Evolutionary conservation across 208 protist genomes (phyloP).

Genomic region (Blechomonas ayalai): DNA sequence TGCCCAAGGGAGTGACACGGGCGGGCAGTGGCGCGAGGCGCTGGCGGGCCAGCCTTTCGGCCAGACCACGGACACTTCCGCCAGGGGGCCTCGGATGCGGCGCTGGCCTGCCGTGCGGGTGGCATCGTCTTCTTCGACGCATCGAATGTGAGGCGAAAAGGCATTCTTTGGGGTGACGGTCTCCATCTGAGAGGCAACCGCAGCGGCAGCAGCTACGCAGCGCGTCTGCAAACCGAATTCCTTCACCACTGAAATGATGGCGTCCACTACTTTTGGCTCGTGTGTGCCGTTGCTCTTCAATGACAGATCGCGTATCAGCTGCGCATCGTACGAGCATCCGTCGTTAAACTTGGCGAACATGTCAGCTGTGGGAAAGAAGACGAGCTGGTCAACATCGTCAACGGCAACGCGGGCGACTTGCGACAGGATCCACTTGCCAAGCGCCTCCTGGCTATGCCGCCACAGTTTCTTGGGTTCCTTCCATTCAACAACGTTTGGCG

Average conservation of each 20-base stretch:
- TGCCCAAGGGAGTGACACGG: slow-evolving; percentile 61
- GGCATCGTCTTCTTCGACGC: slow-evolving; percentile 31
- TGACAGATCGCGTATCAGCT: slow-evolving; percentile 76
- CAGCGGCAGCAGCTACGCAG: slow-evolving; percentile 33
- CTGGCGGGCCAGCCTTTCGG: slow-evolving; percentile 14
- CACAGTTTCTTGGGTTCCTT: slow-evolving; percentile 75
- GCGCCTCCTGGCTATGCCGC: slow-evolving; percentile 77
- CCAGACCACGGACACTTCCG: slow-evolving; percentile 43
- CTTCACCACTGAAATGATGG: slow-evolving; percentile 24
- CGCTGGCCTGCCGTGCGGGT: slow-evolving; percentile 31
- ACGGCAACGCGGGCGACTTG: slow-evolving; percentile 53
- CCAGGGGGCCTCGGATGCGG: slow-evolving; percentile 46
- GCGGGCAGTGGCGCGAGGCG: slow-evolving; percentile 20
- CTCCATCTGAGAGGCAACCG: slow-evolving; percentile 24
- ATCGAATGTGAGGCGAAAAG: slow-evolving; percentile 19
- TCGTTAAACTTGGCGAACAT: slow-evolving; percentile 1
- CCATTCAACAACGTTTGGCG: slow-evolving; percentile 21
- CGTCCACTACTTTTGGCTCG: slow-evolving; percentile 19
- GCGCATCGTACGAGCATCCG: slow-evolving; percentile 57
- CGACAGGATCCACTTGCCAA: slow-evolving; percentile 85
- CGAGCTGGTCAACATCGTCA: slow-evolving; percentile 3
- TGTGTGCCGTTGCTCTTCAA: slow-evolving; percentile 58
- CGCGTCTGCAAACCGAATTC: slow-evolving; percentile 44
- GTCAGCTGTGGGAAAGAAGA: slow-evolving; percentile 8
- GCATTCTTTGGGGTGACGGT: slow-evolving; percentile 14